Conservation (phyloP, 306 rosid species). For the Vachellia collinsii region DNA sequence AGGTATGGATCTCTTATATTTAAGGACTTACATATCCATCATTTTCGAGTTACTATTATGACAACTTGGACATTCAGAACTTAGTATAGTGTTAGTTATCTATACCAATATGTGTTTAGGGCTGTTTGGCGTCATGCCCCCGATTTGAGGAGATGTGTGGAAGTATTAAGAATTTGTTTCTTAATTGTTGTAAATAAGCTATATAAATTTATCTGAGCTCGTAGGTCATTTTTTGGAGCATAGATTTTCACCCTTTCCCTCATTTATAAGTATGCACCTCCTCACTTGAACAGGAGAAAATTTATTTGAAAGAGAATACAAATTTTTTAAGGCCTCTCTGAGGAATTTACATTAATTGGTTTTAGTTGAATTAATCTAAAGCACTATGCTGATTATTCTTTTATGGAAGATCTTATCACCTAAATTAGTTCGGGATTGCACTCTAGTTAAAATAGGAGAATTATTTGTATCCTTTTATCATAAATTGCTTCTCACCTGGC, state of each 20-base stretch:
- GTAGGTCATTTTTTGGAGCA: background rate
- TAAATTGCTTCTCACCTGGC: conserved; percentile 22
- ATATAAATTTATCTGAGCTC: background rate
- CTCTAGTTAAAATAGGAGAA: background rate
- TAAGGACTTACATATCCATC: background rate
- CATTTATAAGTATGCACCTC: background rate
- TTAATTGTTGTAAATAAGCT: background rate
- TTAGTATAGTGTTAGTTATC: conserved; percentile 14
- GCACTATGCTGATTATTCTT: background rate
- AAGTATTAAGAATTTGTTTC: background rate
- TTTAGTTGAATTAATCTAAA: background rate
- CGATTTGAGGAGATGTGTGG: background rate
- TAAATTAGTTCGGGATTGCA: background rate
- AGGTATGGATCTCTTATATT: conserved; percentile 56
- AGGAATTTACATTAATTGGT: background rate
- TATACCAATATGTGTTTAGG: background rate
- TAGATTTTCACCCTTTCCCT: background rate
- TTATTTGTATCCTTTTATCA: conserved; percentile 17
- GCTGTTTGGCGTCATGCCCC: background rate
- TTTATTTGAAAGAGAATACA: background rate
- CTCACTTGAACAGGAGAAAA: background rate
- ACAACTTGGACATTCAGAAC: background rate
- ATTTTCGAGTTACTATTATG: conserved; percentile 8
- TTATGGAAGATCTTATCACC: conserved; percentile 1
- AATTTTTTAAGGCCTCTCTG: background rate